Conservation (phyloP, 179 eudicot genomes). For the Sideroxylon spinosum region DNA sequence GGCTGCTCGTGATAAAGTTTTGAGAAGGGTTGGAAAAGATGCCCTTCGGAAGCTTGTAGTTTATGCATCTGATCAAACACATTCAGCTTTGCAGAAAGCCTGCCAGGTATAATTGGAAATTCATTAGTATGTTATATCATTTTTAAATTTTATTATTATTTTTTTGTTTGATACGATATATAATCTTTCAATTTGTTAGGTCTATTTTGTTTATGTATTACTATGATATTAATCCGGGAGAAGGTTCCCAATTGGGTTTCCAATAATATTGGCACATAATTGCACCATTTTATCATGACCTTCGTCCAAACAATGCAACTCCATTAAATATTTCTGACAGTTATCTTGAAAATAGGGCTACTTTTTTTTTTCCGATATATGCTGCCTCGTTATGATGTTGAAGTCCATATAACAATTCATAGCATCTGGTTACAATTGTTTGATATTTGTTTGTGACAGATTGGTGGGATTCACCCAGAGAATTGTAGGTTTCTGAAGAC, state of each 20-base stretch:
- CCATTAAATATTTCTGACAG: not conserved
- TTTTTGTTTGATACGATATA: too few species aligned
- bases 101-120: conserved; percentile 56
- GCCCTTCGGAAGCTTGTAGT: conserved; percentile 67
- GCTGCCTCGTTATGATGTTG: not conserved
- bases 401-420: conserved; percentile 14
- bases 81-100: conserved; percentile 76
- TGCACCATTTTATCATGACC: too few species aligned
- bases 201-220: not conserved
- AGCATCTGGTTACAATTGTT: not conserved
- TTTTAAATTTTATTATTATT: not conserved
- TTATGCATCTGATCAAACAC: conserved; percentile 91
- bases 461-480: conserved; percentile 80
- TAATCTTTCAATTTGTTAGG: not conserved
- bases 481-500: conserved; percentile 69
- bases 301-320: not conserved
- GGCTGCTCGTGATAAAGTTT: conserved; percentile 85
- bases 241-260: not conserved
- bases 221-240: not conserved
- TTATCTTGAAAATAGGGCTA: not conserved
- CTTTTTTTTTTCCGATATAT: not conserved
- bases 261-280: too few species aligned
- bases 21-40: conserved; percentile 64
- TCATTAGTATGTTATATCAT: not conserved
- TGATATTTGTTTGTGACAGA: conserved; percentile 39